Evolutionary conservation across 768 basidiomycete species (phyloP), one percentile per base, ranked within the genome.

Genomic region (Russula griseocarnosa): DNA sequence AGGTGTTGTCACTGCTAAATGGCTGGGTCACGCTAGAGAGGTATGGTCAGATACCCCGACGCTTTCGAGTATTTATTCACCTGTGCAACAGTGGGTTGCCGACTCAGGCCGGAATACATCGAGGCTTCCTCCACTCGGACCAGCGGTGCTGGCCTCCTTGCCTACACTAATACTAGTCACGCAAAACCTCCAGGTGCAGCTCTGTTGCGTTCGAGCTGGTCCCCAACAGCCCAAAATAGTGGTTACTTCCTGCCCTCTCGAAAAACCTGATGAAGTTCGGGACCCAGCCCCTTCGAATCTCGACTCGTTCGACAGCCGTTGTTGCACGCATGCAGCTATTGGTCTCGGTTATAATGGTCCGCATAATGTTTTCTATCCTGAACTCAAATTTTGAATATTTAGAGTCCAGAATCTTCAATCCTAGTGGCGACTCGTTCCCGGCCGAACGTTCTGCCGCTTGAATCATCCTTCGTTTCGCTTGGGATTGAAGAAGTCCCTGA

Each of bases 11-110:
- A 71, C 83, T 22, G 83, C 82, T 34, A 77, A 74, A 61, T 92
- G 89, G 89, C 76, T 86, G 13, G 82, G 79, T 24, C 66, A 71
- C 14, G 78, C 81, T 34, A 79, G 90, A 71, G 83, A 88, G 76
- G 90, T 87, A 57, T 68, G 77, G 34, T 6, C 7, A 4, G 8
- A 24, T 20, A 30, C 26, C 22, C 26, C 26, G 26, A 38, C 32
- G 13, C 38, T 0, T 32, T 51, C n/a, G 22, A 16, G 11, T 11
- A 7, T 24, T 20, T 28, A 13, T 59, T 61, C 47, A 58, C 38
- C 30, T 47, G 11, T 30, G 11, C 44, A 40, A 49, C 54, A 68
- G 67, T 68, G 67, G 66, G 58, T 52, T 11, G 55, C 36, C 3
- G 58, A 62, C 36, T 20, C 55, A 20, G 26, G 57, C 36, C 36